A percentile compares a stretch with the other conserved stretches of the same genome.
Conservation (phyloP, 345 rosid genomes). For the Gossypium mustelinum region DNA sequence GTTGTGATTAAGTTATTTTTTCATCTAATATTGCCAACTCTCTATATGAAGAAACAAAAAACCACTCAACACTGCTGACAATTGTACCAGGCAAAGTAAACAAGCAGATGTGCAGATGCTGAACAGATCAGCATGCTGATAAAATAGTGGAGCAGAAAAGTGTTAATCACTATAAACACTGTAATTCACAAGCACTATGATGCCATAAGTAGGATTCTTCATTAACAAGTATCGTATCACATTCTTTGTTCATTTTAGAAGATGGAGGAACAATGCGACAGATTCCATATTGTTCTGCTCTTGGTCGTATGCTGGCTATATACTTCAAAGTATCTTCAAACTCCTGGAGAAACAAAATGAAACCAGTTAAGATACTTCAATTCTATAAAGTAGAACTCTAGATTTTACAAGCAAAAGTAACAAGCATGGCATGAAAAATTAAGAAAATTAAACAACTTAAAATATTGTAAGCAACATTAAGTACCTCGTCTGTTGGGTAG, state of each 20-base stretch:
- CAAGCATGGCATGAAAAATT: not conserved
- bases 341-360: slow-evolving; percentile 51
- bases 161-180: too few relatives aligned
- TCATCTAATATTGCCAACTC: too few relatives aligned
- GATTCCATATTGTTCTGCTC: slow-evolving; percentile 91
- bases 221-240: too few relatives aligned
- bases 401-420: slow-evolving; percentile 5
- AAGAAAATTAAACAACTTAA: slow-evolving; percentile 15
- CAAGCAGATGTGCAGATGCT: too few relatives aligned
- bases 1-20: too few relatives aligned
- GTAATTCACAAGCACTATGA: too few relatives aligned
- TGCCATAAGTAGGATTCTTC: too few relatives aligned
- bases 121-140: too few relatives aligned
- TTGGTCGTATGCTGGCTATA: slow-evolving; percentile 68
- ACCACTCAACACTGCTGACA: too few relatives aligned
- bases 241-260: slow-evolving; percentile 20
- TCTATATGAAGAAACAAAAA: too few relatives aligned
- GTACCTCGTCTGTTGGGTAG: slow-evolving; percentile 92
- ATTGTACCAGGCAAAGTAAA: too few relatives aligned
- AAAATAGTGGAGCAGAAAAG: too few relatives aligned
- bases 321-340: slow-evolving; percentile 88
- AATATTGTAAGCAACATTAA: slow-evolving; percentile 19
- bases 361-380: slow-evolving; percentile 23
- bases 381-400: not conserved
- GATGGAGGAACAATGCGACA: slow-evolving; percentile 97